These are phyloP conservation scores for Tulasnella sp. DNA, from an alignment of 768 basidiomycete species.

Conservation along the genomic window DNA sequence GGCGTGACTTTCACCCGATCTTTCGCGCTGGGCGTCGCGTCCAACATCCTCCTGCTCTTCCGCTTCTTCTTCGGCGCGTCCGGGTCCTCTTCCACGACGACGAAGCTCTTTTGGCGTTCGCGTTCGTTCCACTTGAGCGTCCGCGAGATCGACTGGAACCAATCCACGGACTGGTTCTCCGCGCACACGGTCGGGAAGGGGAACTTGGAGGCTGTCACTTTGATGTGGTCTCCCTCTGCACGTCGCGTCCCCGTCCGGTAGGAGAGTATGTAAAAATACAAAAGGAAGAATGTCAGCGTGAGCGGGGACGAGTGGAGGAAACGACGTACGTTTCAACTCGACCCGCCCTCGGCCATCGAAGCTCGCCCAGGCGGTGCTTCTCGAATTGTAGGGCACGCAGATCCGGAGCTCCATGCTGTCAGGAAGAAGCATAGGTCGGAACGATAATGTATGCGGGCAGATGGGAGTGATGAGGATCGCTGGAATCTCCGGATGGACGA, in stretches of 20 bases:
- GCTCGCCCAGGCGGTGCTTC: slow-evolving; percentile 97
- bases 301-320: not conserved
- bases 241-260: no score
- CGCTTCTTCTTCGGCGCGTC: slow-evolving; percentile 25
- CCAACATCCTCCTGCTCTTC: not conserved
- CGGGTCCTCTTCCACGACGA: slow-evolving; percentile 87
- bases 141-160: slow-evolving; percentile 95
- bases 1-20: slow-evolving; percentile 3
- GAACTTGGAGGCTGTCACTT: slow-evolving; percentile 91
- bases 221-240: slow-evolving; percentile 97
- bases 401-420: slow-evolving; percentile 98
- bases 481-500: slow-evolving; percentile 96
- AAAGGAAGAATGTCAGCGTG: not conserved
- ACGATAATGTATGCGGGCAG: slow-evolving; percentile 96
- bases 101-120: slow-evolving; percentile 96
- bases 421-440: slow-evolving; percentile 96
- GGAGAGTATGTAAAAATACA: slow-evolving; percentile 10
- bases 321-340: slow-evolving; percentile 77
- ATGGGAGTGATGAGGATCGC: slow-evolving; percentile 94
- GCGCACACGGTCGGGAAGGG: slow-evolving; percentile 99
- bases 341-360: slow-evolving; percentile 96
- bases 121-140: slow-evolving; percentile 99
- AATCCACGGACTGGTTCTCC: slow-evolving; percentile 94
- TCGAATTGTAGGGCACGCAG: slow-evolving; percentile 97
- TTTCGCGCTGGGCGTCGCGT: slow-evolving; percentile 2